Evolutionary conservation across 2,329 filamentous ascomycete genomes (phyloP).

Genomic region (Lasiodiplodia gonubiensis): DNA sequence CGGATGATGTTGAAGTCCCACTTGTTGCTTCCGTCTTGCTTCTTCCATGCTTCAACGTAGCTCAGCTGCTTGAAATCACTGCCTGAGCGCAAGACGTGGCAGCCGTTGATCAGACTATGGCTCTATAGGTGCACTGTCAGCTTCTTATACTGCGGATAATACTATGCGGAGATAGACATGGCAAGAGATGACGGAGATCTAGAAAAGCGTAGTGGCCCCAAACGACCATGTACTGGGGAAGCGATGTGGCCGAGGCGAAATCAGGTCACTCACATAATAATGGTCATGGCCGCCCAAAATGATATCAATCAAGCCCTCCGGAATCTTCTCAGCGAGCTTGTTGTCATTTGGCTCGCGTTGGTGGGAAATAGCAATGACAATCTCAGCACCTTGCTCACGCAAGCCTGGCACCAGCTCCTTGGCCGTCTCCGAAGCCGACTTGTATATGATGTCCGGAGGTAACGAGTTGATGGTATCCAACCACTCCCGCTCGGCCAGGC

Average conservation of each 20-base stretch:
- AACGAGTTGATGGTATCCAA: slow-evolving; percentile 86
- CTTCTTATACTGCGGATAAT: too few species aligned
- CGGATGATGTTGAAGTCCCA: slow-evolving; percentile 83
- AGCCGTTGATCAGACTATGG: slow-evolving; percentile 77
- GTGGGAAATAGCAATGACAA: slow-evolving; percentile 83
- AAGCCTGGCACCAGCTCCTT: slow-evolving; percentile 75
- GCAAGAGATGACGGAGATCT: neutral
- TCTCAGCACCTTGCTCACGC: slow-evolving; percentile 77
- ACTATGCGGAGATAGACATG: neutral
- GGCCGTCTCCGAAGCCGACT: slow-evolving; percentile 76
- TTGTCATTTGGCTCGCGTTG: slow-evolving; percentile 88
- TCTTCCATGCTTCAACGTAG: slow-evolving; percentile 78
- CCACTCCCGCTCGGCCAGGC: slow-evolving; percentile 86
- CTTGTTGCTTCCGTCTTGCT: slow-evolving; percentile 52
- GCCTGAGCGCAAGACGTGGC: slow-evolving; percentile 83
- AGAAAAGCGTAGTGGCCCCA: too few species aligned
- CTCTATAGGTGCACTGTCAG: neutral
- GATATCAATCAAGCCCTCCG: slow-evolving; percentile 77
- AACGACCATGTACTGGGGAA: neutral
- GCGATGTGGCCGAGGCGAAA: neutral
- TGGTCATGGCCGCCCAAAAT: slow-evolving; percentile 91
- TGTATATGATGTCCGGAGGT: slow-evolving; percentile 81
- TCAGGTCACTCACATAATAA: slow-evolving; percentile 63
- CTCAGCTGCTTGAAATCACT: slow-evolving; percentile 92
- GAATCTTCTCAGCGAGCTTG: slow-evolving; percentile 75